A percentile compares a stretch with the other conserved stretches of the same genome.
Evolutionary conservation across 1,284 basidiomycete species (phyloP).

Genomic region (Ganoderma boninense): DNA sequence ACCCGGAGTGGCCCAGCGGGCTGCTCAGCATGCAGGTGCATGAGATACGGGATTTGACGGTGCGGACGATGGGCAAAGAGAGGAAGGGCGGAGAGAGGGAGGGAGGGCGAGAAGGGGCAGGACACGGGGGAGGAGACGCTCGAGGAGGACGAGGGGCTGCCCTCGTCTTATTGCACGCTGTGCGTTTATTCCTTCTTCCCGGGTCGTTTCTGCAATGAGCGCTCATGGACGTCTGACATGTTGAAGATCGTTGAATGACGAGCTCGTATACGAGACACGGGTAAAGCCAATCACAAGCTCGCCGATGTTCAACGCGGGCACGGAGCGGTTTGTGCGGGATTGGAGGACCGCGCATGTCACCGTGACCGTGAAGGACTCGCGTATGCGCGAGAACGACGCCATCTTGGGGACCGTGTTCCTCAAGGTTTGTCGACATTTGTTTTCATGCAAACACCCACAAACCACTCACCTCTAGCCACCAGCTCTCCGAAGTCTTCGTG

Average conservation of each 20-base stretch:
- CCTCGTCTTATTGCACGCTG: slow-evolving; percentile 62
- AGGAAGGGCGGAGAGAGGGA: slow-evolving; percentile 54
- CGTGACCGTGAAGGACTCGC: slow-evolving; percentile 65
- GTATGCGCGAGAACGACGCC: slow-evolving; percentile 67
- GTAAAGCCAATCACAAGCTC: slow-evolving; percentile 63
- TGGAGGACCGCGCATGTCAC: slow-evolving; percentile 67
- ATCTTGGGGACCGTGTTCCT: slow-evolving; percentile 68
- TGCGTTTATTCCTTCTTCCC: slow-evolving; percentile 27
- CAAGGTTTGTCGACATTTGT: slow-evolving; percentile 35
- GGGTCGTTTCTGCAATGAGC: neutral
- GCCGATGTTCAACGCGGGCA: slow-evolving; percentile 73
- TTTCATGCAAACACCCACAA: too few species aligned
- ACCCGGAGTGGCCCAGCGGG: slow-evolving; percentile 65
- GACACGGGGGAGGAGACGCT: slow-evolving; percentile 57
- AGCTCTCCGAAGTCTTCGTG: slow-evolving; percentile 48
- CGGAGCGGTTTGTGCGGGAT: slow-evolving; percentile 71
- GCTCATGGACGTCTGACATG: neutral
- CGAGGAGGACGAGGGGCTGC: slow-evolving; percentile 63
- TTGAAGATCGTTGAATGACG: slow-evolving; percentile 62
- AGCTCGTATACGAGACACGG: slow-evolving; percentile 53
- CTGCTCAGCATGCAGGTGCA: slow-evolving; percentile 68
- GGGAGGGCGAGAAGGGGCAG: slow-evolving; percentile 64
- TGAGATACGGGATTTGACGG: slow-evolving; percentile 48
- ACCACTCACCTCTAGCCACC: neutral
- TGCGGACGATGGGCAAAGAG: slow-evolving; percentile 40